Base-by-base conservation (phyloP, 768 basidiomycete genomes). In the Leucosporidium yakuticum region DNA sequence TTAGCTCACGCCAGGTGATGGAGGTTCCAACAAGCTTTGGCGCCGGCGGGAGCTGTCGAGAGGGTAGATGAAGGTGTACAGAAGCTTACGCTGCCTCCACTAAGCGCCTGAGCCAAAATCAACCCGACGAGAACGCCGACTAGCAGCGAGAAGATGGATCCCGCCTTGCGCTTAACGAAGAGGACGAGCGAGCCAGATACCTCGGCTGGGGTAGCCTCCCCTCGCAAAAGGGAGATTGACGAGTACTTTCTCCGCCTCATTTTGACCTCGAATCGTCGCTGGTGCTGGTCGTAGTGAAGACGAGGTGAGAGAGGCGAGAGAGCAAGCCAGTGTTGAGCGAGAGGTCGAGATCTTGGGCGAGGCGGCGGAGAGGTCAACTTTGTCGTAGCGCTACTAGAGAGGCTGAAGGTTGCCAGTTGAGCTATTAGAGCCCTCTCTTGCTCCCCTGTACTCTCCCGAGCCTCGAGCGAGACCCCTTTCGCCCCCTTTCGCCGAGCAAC, bases 71-170 rank as follows among this genome's bases (percentile, higher is more conserved):
- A 34, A n/a, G n/a, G n/a, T n/a, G n/a, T n/a, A n/a, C n/a, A n/a
- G 14, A 36, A n/a, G 62, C 69, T 49, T 57, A 67, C 67, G n/a
- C 34, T 27, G 0, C 63, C 44, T 20, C 71, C 60, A 21, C 58
- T 49, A 20, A 73, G 63, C 32, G 68, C 36, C 11, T 65, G 63
- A 15, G 71, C 71, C 9, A 73, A 44, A 34, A 73, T 36, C 14
- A 73, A 36, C 0, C 71, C 71, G n/a, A 73, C 68, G 19, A 73
- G 32, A 29, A 73, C 60, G 20, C 71, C 71, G 23, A 73, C 58
- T 0, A 63, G 50, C 25, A 73, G 61, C 1, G 71, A 73, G 12
- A 66, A 25, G 47, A 72, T 31, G 9, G 64, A 63, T 1, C 64
- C 62, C 1, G 64, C 64, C 50, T 72, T 72, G 57, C 71, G 67